Conservation (phyloP, 805 yeast genomes). For the Candida awuae region DNA sequence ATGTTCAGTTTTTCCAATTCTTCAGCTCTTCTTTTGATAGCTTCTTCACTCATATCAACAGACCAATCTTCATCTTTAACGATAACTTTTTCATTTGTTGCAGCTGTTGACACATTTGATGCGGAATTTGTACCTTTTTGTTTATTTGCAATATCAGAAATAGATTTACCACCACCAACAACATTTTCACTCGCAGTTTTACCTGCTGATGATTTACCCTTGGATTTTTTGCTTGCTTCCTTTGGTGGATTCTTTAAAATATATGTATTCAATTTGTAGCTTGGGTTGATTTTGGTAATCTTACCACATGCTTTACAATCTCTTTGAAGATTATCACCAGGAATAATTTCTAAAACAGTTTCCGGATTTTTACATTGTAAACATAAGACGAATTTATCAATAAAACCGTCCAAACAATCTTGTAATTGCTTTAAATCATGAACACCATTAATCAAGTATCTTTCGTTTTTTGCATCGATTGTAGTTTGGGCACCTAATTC, state of each 20-base stretch:
- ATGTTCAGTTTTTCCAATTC: conserved; percentile 64
- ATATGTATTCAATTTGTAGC: conserved; percentile 80
- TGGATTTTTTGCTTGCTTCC: conserved; percentile 47
- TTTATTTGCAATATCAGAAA: conserved; percentile 64
- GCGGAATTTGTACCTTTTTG: conserved; percentile 17
- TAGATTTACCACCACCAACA: conserved; percentile 80
- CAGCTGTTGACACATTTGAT: conserved; percentile 7
- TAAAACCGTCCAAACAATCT: conserved; percentile 91
- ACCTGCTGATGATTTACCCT: conserved; percentile 36
- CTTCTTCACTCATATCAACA: conserved; percentile 94
- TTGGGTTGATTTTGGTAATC: conserved; percentile 72
- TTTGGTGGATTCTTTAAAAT: conserved; percentile 82
- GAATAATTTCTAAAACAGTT: conserved; percentile 79
- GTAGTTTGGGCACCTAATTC: conserved; percentile 96
- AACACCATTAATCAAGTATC: conserved; percentile 89
- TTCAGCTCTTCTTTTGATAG: conserved; percentile 83
- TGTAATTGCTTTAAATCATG: conserved; percentile 88
- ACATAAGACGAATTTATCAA: conserved; percentile 86
- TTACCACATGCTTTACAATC: conserved; percentile 99
- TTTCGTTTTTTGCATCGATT: conserved; percentile 69
- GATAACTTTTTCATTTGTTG: conserved; percentile 34
- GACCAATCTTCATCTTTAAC: conserved; percentile 95
- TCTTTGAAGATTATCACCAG: conserved; percentile 66
- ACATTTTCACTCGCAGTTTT: conserved; percentile 77
- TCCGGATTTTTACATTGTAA: conserved; percentile 95